These are phyloP conservation scores for Colletotrichum cereale DNA, from an alignment of 2,329 filamentous ascomycete genomes.

Conservation along the genomic window DNA sequence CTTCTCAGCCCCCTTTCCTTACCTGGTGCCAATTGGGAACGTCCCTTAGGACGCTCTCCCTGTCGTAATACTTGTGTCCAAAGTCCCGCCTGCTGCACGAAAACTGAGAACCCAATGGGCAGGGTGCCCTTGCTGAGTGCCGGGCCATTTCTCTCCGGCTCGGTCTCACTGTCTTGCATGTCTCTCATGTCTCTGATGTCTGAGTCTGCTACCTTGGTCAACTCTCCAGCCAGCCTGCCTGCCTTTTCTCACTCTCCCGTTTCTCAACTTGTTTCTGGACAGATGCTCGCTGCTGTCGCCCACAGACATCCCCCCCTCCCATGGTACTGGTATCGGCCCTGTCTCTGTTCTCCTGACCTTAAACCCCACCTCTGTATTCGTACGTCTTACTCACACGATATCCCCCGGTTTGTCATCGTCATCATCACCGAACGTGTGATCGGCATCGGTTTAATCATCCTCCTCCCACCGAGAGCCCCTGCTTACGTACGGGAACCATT, in stretches of 20 bases:
- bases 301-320: not conserved
- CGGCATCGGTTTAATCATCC: not conserved
- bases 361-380: not conserved
- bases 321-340: not conserved
- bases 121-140: conserved; percentile 24
- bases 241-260: not conserved
- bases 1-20: conserved; percentile 18
- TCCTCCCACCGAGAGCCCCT: not conserved
- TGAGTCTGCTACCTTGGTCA: not conserved
- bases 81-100: conserved; percentile 30
- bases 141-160: conserved; percentile 12
- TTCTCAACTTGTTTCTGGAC: not conserved
- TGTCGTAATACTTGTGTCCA: conserved; percentile 7
- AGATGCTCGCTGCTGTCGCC: not conserved
- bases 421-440: not conserved
- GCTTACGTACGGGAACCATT: not conserved
- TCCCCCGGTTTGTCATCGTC: conserved; percentile 20
- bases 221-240: not conserved
- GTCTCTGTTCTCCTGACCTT: not conserved
- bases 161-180: conserved; percentile 24
- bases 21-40: conserved; percentile 31
- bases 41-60: conserved; percentile 19
- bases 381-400: not conserved
- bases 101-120: conserved; percentile 28
- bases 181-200: conserved; percentile 3